Evolutionary conservation across 352 stramenopile species (phyloP).

Genomic region (Phytophthora citrophthora): DNA sequence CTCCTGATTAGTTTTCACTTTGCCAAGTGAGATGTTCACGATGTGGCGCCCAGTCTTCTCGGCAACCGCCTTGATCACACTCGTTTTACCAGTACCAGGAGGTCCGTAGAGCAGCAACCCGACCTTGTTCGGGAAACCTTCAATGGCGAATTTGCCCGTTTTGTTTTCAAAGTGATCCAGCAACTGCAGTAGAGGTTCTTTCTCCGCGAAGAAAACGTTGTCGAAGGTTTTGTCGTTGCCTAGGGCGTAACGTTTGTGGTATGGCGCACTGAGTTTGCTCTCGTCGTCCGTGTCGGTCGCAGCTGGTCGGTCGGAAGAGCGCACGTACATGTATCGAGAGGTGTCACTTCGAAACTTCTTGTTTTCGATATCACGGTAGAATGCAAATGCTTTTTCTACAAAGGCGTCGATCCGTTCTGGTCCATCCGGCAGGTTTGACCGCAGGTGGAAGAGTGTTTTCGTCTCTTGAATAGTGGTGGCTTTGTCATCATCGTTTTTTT

Average conservation of each 20-base stretch:
- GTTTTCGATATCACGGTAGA: constrained; percentile 43
- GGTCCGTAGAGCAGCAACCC: constrained; percentile 85
- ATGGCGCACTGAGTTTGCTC: constrained; percentile 16
- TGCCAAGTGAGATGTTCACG: constrained; percentile 66
- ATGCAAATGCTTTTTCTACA: constrained; percentile 40
- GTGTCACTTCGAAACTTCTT: constrained; percentile 50
- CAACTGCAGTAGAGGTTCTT: constrained; percentile 67
- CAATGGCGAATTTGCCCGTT: constrained; percentile 85
- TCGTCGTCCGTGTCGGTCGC: constrained; percentile 14
- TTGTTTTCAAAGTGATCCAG: constrained; percentile 77
- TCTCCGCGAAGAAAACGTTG: constrained; percentile 89
- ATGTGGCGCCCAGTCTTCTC: constrained; percentile 78
- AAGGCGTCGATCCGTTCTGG: constrained; percentile 45
- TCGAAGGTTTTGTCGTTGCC: constrained; percentile 89
- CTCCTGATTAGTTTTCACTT: constrained; percentile 85
- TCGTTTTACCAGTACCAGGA: constrained; percentile 90
- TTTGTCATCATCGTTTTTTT: constrained; percentile 29
- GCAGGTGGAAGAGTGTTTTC: constrained; percentile 34
- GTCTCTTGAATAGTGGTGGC: constrained; percentile 24
- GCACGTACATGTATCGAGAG: constrained; percentile 53
- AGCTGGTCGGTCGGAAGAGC: constrained; percentile 15
- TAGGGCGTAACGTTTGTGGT: constrained; percentile 80
- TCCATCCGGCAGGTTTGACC: constrained; percentile 24
- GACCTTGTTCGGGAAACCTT: constrained; percentile 90
- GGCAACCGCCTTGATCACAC: constrained; percentile 86